Conservation (phyloP, 1,284 basidiomycete species). For the Hortiboletus rubellus region DNA sequence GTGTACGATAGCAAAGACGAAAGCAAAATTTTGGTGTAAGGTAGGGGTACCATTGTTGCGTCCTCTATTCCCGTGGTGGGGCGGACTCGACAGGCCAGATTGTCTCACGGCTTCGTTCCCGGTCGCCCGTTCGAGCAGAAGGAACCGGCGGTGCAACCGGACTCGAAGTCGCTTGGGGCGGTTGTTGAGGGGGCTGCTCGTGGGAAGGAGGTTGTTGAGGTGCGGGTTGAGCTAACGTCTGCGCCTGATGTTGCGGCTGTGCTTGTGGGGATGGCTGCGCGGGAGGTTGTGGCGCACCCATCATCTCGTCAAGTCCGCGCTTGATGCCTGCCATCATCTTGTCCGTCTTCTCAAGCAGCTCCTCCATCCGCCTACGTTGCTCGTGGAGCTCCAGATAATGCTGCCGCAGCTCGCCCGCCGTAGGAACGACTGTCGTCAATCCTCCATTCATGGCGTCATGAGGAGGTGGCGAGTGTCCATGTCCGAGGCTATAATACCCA, state of each 20-base stretch:
- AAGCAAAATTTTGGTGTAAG: constrained; percentile 27
- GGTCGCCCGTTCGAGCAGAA: constrained; percentile 25
- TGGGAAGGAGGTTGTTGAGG: constrained; percentile 28
- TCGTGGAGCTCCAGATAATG: constrained; percentile 65
- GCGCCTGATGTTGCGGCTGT: constrained; percentile 26
- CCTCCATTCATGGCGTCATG: constrained; percentile 38
- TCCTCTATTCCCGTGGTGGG: constrained; percentile 28
- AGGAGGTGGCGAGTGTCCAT: constrained; percentile 36
- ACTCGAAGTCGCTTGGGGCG: constrained; percentile 19
- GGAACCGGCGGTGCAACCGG: constrained; percentile 20
- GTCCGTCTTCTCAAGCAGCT: constrained; percentile 72
- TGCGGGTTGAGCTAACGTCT: constrained; percentile 22
- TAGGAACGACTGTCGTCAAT: constrained; percentile 45
- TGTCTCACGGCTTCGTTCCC: constrained; percentile 32
- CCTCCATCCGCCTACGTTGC: constrained; percentile 61
- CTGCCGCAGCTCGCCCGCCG: constrained; percentile 60
- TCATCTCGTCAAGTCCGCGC: constrained; percentile 72
- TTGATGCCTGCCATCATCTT: constrained; percentile 67
- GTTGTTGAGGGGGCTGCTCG: constrained; percentile 29
- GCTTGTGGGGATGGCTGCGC: constrained; percentile 22
- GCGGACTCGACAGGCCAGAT: constrained; percentile 35
- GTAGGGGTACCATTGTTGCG: constrained; percentile 14
- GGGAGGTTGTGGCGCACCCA: constrained; percentile 21
- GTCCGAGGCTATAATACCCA: constrained; percentile 35
- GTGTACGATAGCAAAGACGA: constrained; percentile 33